phyloP scores from a whole-genome alignment of 306 rosid genomes.

The Sicyos baderoa region DNA sequence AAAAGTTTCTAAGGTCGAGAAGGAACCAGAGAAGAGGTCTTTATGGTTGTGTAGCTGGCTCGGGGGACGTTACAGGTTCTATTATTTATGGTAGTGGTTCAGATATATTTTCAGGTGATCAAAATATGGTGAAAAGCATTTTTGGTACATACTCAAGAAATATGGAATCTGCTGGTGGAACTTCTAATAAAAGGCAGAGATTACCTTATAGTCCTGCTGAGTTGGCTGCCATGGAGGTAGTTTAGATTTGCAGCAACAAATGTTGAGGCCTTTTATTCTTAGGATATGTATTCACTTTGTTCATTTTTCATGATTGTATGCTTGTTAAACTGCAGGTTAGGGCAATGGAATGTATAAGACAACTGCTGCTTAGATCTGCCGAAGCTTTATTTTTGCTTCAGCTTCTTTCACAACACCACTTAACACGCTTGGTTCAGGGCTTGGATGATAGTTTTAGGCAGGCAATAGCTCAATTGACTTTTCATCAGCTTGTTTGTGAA shows the following conservation, averaged over 20 bases:
- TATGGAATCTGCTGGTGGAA: slow-evolving; percentile 60
- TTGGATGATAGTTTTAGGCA: slow-evolving; percentile 60
- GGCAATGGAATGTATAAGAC: slow-evolving; percentile 98
- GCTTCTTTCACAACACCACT: slow-evolving; percentile 92
- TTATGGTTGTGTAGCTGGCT: slow-evolving; percentile 94
- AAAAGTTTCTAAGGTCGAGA: slow-evolving; percentile 78
- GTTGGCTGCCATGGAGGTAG: slow-evolving; percentile 98
- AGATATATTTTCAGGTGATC: slow-evolving; percentile 70
- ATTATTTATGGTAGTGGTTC: slow-evolving; percentile 75
- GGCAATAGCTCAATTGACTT: slow-evolving; percentile 66
- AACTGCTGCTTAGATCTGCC: slow-evolving; percentile 77
- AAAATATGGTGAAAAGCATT: slow-evolving; percentile 71
- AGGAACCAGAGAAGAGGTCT: slow-evolving; percentile 94
- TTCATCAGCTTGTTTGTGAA: slow-evolving; percentile 84
- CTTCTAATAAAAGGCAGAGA: slow-evolving; percentile 75
- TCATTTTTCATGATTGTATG: slow-evolving; percentile 29
- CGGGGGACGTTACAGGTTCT: slow-evolving; percentile 82
- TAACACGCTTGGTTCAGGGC: slow-evolving; percentile 80
- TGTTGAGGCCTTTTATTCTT: background rate
- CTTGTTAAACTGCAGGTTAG: slow-evolving; percentile 52
- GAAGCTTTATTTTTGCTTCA: slow-evolving; percentile 94
- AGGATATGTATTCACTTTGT: background rate
- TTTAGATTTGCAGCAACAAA: slow-evolving; percentile 23
- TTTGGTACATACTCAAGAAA: slow-evolving; percentile 72
- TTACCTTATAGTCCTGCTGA: slow-evolving; percentile 92